Evolutionary conservation across 2,329 filamentous ascomycete genomes (phyloP).

Genomic region (Trichophyton mentagrophytes): DNA sequence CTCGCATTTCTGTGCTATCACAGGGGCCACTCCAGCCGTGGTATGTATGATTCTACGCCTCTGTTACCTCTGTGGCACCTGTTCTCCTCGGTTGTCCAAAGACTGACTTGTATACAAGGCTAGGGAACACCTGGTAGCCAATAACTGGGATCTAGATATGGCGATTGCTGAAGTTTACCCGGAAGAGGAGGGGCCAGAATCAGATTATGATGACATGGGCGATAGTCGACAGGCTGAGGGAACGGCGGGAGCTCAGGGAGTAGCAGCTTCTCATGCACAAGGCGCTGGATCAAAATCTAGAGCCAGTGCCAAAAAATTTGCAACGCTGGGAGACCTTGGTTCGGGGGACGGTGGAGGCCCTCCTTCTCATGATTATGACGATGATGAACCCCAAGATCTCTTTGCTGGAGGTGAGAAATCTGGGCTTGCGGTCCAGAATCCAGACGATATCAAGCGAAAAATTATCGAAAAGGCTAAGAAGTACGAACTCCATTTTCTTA

Average conservation of each 20-base stretch:
- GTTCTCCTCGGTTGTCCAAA: not conserved
- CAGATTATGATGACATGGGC: constrained; percentile 17
- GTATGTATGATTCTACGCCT: constrained; percentile 24
- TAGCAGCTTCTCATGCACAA: not conserved
- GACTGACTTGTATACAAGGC: constrained; percentile 38
- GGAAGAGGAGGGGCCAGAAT: constrained; percentile 30
- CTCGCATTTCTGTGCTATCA: constrained; percentile 45
- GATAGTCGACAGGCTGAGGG: constrained; percentile 7
- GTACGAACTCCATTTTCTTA: constrained; percentile 18
- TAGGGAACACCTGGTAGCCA: constrained; percentile 50
- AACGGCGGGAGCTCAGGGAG: not conserved
- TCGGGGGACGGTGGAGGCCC: constrained; percentile 21
- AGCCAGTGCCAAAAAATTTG: constrained; percentile 34
- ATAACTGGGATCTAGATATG: constrained; percentile 52
- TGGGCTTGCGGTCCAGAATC: constrained; percentile 54
- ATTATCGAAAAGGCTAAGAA: constrained; percentile 36
- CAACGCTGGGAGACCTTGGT: constrained; percentile 35
- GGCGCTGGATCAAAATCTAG: constrained; percentile 8
- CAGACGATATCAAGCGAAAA: constrained; percentile 42
- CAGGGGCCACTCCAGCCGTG: constrained; percentile 38
- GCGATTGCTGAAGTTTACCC: constrained; percentile 52
- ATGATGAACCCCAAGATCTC: constrained; percentile 43
- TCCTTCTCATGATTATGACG: constrained; percentile 37
- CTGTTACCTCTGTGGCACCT: not conserved
- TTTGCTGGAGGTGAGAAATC: constrained; percentile 57